Base-by-base conservation (phyloP, 306 rosid species). In the Citrullus mucosospermus region DNA sequence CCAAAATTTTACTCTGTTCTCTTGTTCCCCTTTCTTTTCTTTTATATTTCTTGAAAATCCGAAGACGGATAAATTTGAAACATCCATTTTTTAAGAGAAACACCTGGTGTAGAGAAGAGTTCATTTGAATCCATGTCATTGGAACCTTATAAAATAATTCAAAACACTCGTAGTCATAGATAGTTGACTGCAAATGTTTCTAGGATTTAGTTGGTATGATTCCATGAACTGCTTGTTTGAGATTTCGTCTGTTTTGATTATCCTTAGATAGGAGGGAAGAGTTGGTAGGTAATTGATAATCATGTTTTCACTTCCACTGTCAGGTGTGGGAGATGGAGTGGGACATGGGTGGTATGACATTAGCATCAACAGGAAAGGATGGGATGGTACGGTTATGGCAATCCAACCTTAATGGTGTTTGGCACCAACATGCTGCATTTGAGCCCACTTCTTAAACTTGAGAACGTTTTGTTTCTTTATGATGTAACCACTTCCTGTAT, bases 341-440 rank as follows among this genome's bases (percentile, higher is more conserved):
- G 97, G 97, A 95, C 83, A 88, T 91, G 89, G 93, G 97, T 83
- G 99, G 99, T 83, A 95, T 92, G 99, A 95, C 96, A 4, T 91
- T 92, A 86, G 99, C 97, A 75, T 86, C 90, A 71, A 83, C 97
- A 3, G 99, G 93, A 60, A 82, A 80, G 3, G 99, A 95, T 78
- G 93, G 96, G 77, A 80, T 86, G 81, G 89, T 92, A 18, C 81
- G 97, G 41, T 79, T 95, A 80, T 95, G 97, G 97, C 97, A 95
- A 84, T 87, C 97, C 48, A 92, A 88, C 80, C 87, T 95, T 77
- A 91, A 88, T 51, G 97, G 99, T 13, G 61, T 82, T 75, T 92
- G 99, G 99, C 97, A 92, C 56, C 97, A 89, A 84, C 91, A 88
- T 78, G 93, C 99, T 75, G 84, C 96, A 43, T 82, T 95, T 80